Percentiles rank a stretch among this genome's conserved stretches.
Evolutionary conservation across 164 flowering plant species (phyloP).

Genomic region (Chimonanthus salicifolius): DNA sequence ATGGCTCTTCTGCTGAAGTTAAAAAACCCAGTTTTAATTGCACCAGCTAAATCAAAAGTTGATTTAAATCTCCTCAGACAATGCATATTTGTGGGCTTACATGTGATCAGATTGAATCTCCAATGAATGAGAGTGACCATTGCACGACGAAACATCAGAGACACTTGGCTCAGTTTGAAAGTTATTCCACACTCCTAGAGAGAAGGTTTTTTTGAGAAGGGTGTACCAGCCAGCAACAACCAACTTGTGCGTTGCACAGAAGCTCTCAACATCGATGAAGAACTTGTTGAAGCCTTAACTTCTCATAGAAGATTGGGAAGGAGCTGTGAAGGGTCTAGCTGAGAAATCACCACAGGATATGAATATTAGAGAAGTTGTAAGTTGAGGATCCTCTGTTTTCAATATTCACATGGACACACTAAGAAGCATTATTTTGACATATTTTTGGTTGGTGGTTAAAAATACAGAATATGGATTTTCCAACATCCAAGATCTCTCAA

Average conservation of each 20-base stretch:
- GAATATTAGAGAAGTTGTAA: slow-evolving; percentile 41
- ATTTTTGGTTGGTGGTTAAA: slow-evolving; percentile 58
- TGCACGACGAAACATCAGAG: slow-evolving; percentile 49
- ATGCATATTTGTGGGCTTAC: slow-evolving; percentile 53
- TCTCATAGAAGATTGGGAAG: too few species aligned
- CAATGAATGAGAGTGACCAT: slow-evolving; percentile 57
- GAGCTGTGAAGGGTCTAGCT: too few species aligned
- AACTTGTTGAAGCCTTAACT: too few species aligned
- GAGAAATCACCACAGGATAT: too few species aligned
- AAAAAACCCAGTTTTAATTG: too few species aligned
- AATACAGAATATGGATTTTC: slow-evolving; percentile 74
- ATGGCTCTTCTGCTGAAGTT: too few species aligned
- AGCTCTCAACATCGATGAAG: too few species aligned
- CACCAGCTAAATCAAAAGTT: slow-evolving; percentile 7
- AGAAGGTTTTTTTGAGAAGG: slow-evolving; percentile 82
- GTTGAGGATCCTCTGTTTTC: slow-evolving; percentile 56
- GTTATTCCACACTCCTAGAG: slow-evolving; percentile 63
- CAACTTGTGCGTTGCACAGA: too few species aligned
- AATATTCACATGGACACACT: slow-evolving; percentile 63
- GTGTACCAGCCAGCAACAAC: slow-evolving; percentile 19
- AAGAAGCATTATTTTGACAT: slow-evolving; percentile 72
- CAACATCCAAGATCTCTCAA: slow-evolving; percentile 75
- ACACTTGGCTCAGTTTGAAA: slow-evolving; percentile 51
- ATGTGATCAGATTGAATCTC: slow-evolving; percentile 33
- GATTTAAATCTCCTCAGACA: slow-evolving; percentile 19